Conservation (phyloP, 202 grass and related monocot species). For the Setaria italica region DNA sequence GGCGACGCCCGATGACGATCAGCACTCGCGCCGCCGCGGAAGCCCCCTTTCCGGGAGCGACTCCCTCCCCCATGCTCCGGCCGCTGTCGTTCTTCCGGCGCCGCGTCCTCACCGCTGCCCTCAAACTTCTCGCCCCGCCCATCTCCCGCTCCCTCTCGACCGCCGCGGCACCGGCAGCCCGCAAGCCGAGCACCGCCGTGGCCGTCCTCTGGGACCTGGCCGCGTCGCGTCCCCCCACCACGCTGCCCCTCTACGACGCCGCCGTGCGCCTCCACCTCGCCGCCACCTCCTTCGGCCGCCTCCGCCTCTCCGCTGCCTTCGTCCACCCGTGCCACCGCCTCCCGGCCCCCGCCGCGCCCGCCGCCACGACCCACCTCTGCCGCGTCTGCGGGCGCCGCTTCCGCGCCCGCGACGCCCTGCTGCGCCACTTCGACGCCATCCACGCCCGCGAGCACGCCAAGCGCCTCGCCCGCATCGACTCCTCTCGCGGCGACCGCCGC, state of each 20-base stretch:
- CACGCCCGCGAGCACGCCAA: constrained; percentile 75
- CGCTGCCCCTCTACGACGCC: constrained; percentile 60
- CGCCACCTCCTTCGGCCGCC: constrained; percentile 53
- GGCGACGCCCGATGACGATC: background rate
- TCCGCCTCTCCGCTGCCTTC: constrained; percentile 59
- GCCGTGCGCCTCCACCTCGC: constrained; percentile 66
- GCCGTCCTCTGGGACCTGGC: constrained; percentile 71
- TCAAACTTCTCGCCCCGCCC: background rate
- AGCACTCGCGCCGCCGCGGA: background rate
- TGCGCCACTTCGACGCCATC: constrained; percentile 66
- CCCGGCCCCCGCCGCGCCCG: background rate
- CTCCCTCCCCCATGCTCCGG: constrained; percentile 20
- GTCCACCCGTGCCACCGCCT: constrained; percentile 51
- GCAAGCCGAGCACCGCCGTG: constrained; percentile 38
- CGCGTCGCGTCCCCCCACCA: constrained; percentile 52
- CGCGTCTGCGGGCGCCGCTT: constrained; percentile 67
- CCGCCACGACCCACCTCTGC: constrained; percentile 44
- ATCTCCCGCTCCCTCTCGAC: background rate
- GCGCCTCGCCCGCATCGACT: constrained; percentile 62
- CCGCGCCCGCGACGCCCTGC: constrained; percentile 51
- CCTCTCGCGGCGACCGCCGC: constrained; percentile 50
- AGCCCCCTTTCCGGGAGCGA: background rate
- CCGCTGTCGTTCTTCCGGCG: constrained; percentile 23
- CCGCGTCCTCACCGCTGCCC: background rate
- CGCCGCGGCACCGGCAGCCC: constrained; percentile 13